Evolutionary conservation across 169 alveolate species (phyloP).

Genomic region (Plasmodium sp.): DNA sequence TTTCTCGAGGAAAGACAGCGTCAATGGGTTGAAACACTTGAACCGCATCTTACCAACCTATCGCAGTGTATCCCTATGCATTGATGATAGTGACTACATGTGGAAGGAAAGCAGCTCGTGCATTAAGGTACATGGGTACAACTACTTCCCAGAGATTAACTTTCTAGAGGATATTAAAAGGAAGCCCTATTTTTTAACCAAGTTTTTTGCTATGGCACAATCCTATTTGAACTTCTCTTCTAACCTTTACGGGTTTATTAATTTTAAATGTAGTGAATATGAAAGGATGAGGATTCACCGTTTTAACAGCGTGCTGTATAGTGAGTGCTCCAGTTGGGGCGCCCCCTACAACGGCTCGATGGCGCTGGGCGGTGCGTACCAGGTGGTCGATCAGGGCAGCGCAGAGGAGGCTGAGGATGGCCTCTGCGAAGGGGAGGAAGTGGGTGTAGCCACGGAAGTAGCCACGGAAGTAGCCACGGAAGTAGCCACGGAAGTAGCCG

Average conservation of each 20-base stretch:
- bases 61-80: conserved; percentile 60
- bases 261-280: conserved; percentile 68
- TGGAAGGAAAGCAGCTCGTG: conserved; percentile 62
- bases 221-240: conserved; percentile 42
- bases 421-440: background rate
- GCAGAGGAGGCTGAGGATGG: background rate
- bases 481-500: background rate
- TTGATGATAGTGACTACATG: conserved; percentile 70
- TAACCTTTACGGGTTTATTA: conserved; percentile 37
- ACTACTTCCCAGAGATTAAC: conserved; percentile 59
- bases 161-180: conserved; percentile 64
- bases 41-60: conserved; percentile 46
- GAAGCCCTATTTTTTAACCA: conserved; percentile 48
- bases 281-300: conserved; percentile 1
- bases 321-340: background rate
- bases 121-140: conserved; percentile 64
- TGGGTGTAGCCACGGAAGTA: background rate
- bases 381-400: background rate
- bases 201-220: conserved; percentile 67
- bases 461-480: background rate
- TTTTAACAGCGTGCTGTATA: background rate
- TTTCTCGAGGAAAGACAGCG: conserved; percentile 80
- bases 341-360: background rate
- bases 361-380: background rate
- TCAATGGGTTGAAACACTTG: conserved; percentile 41